Evolutionary conservation across 371 early-diverging fungal genomes (phyloP).

Genomic region (Mortierella polycephala): DNA sequence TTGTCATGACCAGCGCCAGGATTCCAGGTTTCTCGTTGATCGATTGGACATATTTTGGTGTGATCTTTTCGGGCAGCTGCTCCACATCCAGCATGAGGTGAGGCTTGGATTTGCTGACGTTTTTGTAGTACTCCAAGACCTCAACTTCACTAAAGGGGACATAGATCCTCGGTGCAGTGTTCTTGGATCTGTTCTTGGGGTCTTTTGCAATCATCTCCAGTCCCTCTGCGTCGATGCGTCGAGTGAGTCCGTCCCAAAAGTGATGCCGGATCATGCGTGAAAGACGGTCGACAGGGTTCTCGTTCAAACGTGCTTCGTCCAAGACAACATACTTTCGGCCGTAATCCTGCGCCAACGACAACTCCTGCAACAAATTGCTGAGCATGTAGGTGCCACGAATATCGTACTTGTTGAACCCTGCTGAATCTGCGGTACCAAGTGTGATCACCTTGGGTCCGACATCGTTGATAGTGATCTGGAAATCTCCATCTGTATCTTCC

Average conservation of each 20-base stretch:
- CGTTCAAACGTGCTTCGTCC: constrained; percentile 88
- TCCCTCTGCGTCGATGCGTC: constrained; percentile 93
- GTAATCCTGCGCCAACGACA: constrained; percentile 90
- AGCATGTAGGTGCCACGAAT: constrained; percentile 95
- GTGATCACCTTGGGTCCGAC: constrained; percentile 90
- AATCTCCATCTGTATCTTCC: constrained; percentile 96
- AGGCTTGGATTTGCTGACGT: constrained; percentile 72
- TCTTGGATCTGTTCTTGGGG: constrained; percentile 89
- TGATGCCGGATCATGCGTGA: constrained; percentile 89
- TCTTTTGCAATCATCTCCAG: constrained; percentile 92
- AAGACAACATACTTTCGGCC: constrained; percentile 88
- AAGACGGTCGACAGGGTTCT: constrained; percentile 93
- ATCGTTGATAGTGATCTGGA: constrained; percentile 95
- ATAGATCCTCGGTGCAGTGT: constrained; percentile 88
- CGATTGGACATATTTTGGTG: constrained; percentile 91
- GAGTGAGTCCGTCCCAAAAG: constrained; percentile 95
- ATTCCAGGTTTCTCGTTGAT: constrained; percentile 92
- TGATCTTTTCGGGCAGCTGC: constrained; percentile 85
- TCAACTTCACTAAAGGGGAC: constrained; percentile 85
- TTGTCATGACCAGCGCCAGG: constrained; percentile 85
- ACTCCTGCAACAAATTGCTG: constrained; percentile 93
- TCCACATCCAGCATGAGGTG: constrained; percentile 85
- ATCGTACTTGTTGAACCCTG: constrained; percentile 88
- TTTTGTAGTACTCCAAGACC: constrained; percentile 82
- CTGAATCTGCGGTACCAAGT: constrained; percentile 89